Percentiles rank a stretch among this genome's conserved stretches.
Conservation (phyloP, 768 basidiomycete species). For the Macrolepiota albuminosa region DNA sequence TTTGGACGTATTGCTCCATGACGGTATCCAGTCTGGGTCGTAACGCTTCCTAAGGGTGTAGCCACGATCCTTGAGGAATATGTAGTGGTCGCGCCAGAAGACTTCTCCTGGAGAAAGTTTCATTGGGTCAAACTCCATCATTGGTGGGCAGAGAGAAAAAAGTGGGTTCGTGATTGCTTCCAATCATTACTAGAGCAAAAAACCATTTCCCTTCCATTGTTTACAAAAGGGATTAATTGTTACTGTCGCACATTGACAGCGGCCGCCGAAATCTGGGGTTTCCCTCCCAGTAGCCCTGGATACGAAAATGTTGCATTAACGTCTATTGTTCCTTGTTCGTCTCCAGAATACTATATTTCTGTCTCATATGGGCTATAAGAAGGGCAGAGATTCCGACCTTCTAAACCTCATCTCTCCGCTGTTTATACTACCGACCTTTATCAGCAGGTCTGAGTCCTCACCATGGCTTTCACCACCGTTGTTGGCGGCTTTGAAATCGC, state of each 20-base stretch:
- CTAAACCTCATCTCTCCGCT: neutral
- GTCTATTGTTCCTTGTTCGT: neutral
- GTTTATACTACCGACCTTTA: neutral
- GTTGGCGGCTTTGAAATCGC: neutral
- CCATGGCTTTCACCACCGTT: neutral
- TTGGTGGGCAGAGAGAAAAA: neutral
- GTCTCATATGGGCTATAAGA: neutral
- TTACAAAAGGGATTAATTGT: neutral
- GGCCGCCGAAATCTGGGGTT: neutral
- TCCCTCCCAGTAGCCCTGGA: neutral
- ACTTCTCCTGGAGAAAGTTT: neutral
- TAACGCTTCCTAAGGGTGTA: slow-evolving; percentile 1
- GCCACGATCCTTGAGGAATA: slow-evolving; percentile 6
- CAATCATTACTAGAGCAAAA: neutral
- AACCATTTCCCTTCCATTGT: neutral
- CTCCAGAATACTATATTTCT: neutral
- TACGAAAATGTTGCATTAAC: neutral
- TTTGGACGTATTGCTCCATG: neutral
- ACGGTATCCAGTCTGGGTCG: slow-evolving; percentile 1
- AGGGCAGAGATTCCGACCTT: neutral
- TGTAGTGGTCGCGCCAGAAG: neutral
- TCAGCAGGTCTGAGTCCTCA: neutral
- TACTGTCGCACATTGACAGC: neutral
- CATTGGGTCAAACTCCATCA: neutral
- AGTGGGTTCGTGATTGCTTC: neutral